These are phyloP conservation scores for Alliaria petiolata DNA, from an alignment of 345 rosid species.

Conservation along the genomic window DNA sequence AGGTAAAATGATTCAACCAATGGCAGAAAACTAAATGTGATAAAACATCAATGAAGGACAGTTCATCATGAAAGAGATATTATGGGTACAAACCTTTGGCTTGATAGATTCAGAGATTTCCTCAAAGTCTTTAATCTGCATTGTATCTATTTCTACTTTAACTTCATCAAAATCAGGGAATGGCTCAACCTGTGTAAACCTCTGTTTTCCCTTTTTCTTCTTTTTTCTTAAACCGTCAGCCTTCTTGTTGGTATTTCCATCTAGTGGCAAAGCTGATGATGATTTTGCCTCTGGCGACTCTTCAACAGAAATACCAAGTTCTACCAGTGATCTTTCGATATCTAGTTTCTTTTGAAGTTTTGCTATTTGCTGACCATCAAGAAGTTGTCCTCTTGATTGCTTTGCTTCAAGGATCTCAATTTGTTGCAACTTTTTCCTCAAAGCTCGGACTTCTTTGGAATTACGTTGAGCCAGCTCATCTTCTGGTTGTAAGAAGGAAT, in stretches of 20 bases:
- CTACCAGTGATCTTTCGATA: conserved; percentile 67
- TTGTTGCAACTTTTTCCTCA: conserved; percentile 89
- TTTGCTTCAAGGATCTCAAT: conserved; percentile 89
- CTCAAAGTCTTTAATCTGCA: conserved; percentile 31
- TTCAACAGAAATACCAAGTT: conserved; percentile 64
- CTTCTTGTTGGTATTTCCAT: conserved; percentile 57
- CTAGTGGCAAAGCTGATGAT: conserved; percentile 36
- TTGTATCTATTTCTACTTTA: conserved; percentile 31
- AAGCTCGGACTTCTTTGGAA: conserved; percentile 67
- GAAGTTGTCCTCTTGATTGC: conserved; percentile 61
- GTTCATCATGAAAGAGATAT: neutral
- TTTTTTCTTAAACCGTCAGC: conserved; percentile 52
- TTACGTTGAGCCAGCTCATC: conserved; percentile 48
- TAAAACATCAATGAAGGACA: neutral
- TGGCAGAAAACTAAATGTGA: neutral
- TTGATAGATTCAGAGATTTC: conserved; percentile 37
- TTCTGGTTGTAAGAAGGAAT: conserved; percentile 58
- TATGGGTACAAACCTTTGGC: conserved; percentile 42
- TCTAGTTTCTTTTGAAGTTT: conserved; percentile 68
- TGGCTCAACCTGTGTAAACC: conserved; percentile 40
- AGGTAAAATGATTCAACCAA: neutral
- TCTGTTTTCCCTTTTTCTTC: conserved; percentile 61
- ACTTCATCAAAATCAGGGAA: conserved; percentile 36
- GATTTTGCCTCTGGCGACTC: conserved; percentile 32
- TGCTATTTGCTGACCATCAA: conserved; percentile 91